A percentile compares a stretch with the other conserved stretches of the same genome.
These are phyloP conservation scores for Tolypocladium pustulatum DNA, from an alignment of 2,329 filamentous ascomycete species.

Conservation along the genomic window DNA sequence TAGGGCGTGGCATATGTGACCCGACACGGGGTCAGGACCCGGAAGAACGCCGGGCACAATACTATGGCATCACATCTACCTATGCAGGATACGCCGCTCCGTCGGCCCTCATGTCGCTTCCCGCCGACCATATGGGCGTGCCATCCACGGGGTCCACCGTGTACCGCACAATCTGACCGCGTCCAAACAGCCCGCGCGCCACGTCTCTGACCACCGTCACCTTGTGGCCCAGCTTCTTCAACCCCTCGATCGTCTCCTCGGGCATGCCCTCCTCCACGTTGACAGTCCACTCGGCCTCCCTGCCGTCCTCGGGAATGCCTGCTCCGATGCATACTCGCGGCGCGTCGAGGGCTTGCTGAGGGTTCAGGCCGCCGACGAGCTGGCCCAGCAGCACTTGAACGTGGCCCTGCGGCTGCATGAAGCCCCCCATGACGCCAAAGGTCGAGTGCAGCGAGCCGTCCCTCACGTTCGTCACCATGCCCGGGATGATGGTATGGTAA, in stretches of 20 bases:
- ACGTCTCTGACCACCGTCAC: conserved; percentile 58
- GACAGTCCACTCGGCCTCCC: conserved; percentile 52
- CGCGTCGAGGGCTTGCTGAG: conserved; percentile 82
- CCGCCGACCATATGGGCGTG: conserved; percentile 69
- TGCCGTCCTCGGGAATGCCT: conserved; percentile 52
- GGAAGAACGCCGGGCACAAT: not conserved
- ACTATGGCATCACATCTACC: conserved; percentile 1
- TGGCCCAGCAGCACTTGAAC: conserved; percentile 89
- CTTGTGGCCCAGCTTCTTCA: conserved; percentile 62
- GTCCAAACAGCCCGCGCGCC: conserved; percentile 62
- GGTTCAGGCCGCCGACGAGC: conserved; percentile 68
- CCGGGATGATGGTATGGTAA: conserved; percentile 97
- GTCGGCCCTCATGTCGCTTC: conserved; percentile 81
- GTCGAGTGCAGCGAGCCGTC: conserved; percentile 73
- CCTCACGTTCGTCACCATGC: conserved; percentile 66
- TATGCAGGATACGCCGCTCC: conserved; percentile 52
- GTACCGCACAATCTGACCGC: conserved; percentile 77
- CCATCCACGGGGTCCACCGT: conserved; percentile 61
- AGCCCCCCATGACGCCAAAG: conserved; percentile 95
- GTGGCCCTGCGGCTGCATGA: conserved; percentile 97
- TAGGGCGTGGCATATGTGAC: not conserved
- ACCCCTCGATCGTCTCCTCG: conserved; percentile 52
- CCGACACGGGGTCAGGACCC: no score
- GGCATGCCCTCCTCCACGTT: conserved; percentile 77
- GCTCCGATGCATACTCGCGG: conserved; percentile 83